Evolutionary conservation across 1,139 yeast species (phyloP).

Genomic region (Debaryomyces sp.): DNA sequence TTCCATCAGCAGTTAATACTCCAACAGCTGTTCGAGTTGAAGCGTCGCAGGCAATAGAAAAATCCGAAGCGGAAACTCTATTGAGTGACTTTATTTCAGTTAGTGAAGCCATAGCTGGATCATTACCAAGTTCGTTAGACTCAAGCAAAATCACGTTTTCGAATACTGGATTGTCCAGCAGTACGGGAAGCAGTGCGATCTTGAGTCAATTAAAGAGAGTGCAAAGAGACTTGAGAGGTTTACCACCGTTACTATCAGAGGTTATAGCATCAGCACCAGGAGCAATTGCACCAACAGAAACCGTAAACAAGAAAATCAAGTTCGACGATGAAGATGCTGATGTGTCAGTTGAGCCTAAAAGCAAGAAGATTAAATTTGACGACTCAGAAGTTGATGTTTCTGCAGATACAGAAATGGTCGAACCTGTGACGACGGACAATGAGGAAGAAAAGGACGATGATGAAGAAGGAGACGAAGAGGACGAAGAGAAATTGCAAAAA

Average conservation of each 20-base stretch:
- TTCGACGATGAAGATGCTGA: slow-evolving; percentile 22
- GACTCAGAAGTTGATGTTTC: slow-evolving; percentile 6
- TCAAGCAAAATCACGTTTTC: background rate
- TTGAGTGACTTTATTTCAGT: slow-evolving; percentile 50
- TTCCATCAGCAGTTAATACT: slow-evolving; percentile 50
- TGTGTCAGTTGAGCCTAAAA: slow-evolving; percentile 19
- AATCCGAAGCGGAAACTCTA: slow-evolving; percentile 47
- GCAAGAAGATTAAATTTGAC: slow-evolving; percentile 34
- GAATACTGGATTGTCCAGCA: slow-evolving; percentile 25
- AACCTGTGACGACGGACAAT: slow-evolving; percentile 18
- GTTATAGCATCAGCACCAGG: slow-evolving; percentile 9
- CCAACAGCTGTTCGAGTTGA: slow-evolving; percentile 48
- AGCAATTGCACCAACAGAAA: slow-evolving; percentile 16
- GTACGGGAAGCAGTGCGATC: slow-evolving; percentile 33
- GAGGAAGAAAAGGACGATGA: slow-evolving; percentile 18
- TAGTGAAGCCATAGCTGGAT: slow-evolving; percentile 30
- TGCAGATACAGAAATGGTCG: slow-evolving; percentile 14
- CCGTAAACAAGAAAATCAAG: slow-evolving; percentile 29
- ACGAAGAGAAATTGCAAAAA: slow-evolving; percentile 10
- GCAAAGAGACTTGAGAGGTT: slow-evolving; percentile 72
- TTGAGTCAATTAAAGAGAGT: slow-evolving; percentile 66
- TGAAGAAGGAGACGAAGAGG: slow-evolving; percentile 18
- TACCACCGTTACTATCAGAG: slow-evolving; percentile 58
- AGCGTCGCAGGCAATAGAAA: slow-evolving; percentile 28
- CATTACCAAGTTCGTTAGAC: slow-evolving; percentile 19